Percentiles rank a stretch among this genome's conserved stretches.
phyloP scores from a whole-genome alignment of 257 asterid species.

The Lithospermum erythrorhizon region DNA sequence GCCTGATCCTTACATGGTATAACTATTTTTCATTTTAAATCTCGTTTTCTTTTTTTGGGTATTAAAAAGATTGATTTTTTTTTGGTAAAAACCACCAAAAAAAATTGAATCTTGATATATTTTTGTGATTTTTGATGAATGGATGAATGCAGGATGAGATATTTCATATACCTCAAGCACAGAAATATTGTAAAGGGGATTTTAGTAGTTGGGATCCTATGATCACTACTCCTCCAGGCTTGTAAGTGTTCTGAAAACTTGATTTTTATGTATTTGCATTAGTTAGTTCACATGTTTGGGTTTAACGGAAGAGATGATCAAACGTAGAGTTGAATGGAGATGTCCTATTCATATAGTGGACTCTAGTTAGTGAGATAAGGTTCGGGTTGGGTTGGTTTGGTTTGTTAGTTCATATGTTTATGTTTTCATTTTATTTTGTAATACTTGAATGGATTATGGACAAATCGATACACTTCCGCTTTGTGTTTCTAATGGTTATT shows the following conservation, averaged over 20 bases:
- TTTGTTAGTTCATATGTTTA: too few relatives aligned
- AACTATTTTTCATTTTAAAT: background rate
- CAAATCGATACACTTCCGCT: too few relatives aligned
- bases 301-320: too few relatives aligned
- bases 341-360: background rate
- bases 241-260: constrained; percentile 36
- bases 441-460: background rate
- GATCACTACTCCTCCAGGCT: constrained; percentile 98
- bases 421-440: background rate
- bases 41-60: background rate
- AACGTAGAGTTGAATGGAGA: background rate
- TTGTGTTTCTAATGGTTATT: too few relatives aligned
- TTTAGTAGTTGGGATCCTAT: constrained; percentile 92
- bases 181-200: constrained; percentile 69
- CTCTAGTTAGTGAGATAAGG: too few relatives aligned
- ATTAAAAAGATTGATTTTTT: background rate
- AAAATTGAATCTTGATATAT: background rate
- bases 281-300: background rate
- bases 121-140: background rate
- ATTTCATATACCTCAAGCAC: constrained; percentile 85
- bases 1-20: constrained; percentile 88
- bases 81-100: background rate
- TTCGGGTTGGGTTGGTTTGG: too few relatives aligned
- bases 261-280: background rate
- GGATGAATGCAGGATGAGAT: constrained; percentile 73